phyloP scores from a whole-genome alignment of 495 filamentous ascomycete genomes.

The Annulohypoxylon moriforme region DNA sequence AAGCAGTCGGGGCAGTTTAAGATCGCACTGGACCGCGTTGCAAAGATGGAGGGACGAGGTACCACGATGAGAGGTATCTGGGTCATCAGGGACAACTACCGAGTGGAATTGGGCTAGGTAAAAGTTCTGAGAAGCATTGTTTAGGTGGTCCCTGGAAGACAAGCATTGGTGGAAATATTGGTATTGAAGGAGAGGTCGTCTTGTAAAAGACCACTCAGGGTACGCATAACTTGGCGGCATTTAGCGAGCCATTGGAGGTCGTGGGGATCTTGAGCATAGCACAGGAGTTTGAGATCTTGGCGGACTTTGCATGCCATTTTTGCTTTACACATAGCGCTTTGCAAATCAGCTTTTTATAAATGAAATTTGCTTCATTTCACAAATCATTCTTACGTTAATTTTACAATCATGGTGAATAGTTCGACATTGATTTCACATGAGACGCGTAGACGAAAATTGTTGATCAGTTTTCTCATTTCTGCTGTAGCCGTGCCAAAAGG shows the following conservation, averaged over 20 bases:
- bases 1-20: constrained; percentile 61
- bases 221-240: too few species aligned
- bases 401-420: not conserved
- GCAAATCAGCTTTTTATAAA: not conserved
- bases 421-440: constrained; percentile 10
- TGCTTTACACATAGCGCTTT: not conserved
- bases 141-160: too few species aligned
- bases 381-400: too few species aligned
- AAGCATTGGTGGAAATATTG: not conserved
- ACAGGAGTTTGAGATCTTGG: constrained; percentile 2
- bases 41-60: constrained; percentile 58
- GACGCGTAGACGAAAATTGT: constrained; percentile 1
- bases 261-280: constrained; percentile 17
- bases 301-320: not conserved
- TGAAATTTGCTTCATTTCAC: not conserved
- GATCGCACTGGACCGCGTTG: constrained; percentile 59
- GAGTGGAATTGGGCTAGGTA: too few species aligned
- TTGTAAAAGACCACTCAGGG: not conserved
- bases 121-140: too few species aligned
- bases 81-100: constrained; percentile 50
- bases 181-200: not conserved
- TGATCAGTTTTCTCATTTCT: constrained; percentile 51
- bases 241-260: not conserved
- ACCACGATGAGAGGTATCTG: constrained; percentile 58
- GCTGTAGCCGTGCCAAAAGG: constrained; percentile 64